These are phyloP conservation scores for Simmondsia chinensis DNA, from an alignment of 148 eudicot genomes.

Conservation along the genomic window DNA sequence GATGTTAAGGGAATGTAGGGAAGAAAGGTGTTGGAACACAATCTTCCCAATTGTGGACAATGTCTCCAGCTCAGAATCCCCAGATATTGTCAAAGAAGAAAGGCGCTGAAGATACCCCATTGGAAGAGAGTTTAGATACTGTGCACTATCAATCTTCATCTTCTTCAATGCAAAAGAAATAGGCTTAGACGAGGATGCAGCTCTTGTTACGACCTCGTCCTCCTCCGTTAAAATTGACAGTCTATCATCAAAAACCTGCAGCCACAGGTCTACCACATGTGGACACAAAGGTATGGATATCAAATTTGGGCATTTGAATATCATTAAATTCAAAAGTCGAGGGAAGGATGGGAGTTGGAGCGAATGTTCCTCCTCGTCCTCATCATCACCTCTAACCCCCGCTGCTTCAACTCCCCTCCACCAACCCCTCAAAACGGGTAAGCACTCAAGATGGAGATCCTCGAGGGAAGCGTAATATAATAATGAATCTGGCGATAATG, in stretches of 20 bases:
- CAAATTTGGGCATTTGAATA: neutral
- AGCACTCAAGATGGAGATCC: neutral
- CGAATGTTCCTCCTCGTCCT: neutral
- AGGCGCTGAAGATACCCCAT: neutral
- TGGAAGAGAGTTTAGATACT: neutral
- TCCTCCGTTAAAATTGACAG: neutral
- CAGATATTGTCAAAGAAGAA: neutral
- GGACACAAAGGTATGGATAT: constrained; percentile 15
- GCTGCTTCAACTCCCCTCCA: neutral
- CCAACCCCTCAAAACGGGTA: constrained; percentile 16
- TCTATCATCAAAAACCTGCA: neutral
- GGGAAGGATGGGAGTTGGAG: neutral
- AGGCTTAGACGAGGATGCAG: too few relatives aligned
- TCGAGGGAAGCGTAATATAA: constrained; percentile 16
- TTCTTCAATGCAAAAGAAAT: too few relatives aligned
- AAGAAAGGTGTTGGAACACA: constrained; percentile 9
- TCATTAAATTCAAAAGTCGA: neutral
- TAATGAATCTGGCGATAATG: neutral
- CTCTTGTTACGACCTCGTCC: neutral
- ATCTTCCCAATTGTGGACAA: neutral
- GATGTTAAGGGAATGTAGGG: neutral
- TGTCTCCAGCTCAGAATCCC: neutral
- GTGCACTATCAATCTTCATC: neutral
- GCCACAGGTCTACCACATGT: neutral
- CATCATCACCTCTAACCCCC: neutral